Evolutionary conservation across 2,329 filamentous ascomycete species (phyloP).

Genomic region (Ceratocystis ficicola): DNA sequence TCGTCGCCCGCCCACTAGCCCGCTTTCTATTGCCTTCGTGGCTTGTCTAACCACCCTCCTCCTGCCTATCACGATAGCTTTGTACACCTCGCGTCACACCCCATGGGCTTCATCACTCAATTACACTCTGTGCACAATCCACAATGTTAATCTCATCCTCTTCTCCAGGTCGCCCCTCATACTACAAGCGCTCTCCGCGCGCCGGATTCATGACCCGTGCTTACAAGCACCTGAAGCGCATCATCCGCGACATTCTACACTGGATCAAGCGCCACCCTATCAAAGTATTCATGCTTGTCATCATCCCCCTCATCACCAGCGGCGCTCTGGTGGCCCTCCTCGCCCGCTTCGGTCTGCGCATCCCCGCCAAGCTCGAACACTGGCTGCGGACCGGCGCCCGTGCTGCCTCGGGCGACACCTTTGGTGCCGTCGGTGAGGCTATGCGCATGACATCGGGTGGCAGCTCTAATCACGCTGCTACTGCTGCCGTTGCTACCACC

Average conservation of each 20-base stretch:
- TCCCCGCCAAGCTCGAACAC: constrained; percentile 53
- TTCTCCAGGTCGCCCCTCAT: constrained; percentile 41
- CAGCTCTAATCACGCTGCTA: constrained; percentile 25
- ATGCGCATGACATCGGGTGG: constrained; percentile 39
- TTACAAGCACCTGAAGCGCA: constrained; percentile 61
- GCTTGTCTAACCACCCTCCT: neutral
- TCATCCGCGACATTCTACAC: constrained; percentile 67
- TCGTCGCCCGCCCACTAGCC: neutral
- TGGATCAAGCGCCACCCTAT: constrained; percentile 74
- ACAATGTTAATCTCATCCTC: constrained; percentile 19
- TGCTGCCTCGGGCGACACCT: constrained; percentile 37
- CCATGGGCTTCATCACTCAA: neutral
- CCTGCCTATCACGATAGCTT: neutral
- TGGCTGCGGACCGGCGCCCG: constrained; percentile 44
- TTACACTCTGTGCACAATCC: neutral
- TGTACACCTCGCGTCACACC: neutral
- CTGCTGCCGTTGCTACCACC: constrained; percentile 19
- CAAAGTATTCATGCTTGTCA: constrained; percentile 75
- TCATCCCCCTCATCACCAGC: constrained; percentile 77
- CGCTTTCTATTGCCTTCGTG: neutral
- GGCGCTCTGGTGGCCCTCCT: constrained; percentile 70
- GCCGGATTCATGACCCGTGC: constrained; percentile 63
- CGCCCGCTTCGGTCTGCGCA: constrained; percentile 62
- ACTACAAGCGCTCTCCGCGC: constrained; percentile 73
- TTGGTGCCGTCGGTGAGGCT: constrained; percentile 44